Evolutionary conservation across 78 protist genomes (phyloP).

Genomic region (Dictyostelium intermedium): DNA sequence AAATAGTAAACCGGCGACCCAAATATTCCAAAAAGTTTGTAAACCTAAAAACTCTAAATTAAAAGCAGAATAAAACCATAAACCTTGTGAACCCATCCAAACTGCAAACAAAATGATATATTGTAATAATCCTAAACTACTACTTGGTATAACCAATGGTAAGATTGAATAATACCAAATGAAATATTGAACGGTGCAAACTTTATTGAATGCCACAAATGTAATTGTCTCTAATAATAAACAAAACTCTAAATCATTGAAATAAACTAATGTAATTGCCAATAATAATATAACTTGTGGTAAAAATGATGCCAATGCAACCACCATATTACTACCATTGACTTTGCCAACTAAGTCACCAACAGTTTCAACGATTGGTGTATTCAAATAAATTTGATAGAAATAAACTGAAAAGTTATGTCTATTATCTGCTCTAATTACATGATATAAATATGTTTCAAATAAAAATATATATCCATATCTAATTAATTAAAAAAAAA

Average conservation of each 20-base stretch:
- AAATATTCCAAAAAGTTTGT: conserved; percentile 79
- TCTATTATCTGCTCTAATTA: conserved; percentile 78
- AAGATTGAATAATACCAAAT: conserved; percentile 93
- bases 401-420: conserved; percentile 97
- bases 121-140: neutral
- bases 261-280: conserved; percentile 35
- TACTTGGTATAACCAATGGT: conserved; percentile 85
- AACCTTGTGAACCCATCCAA: conserved; percentile 77
- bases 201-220: conserved; percentile 97
- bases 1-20: conserved; percentile 85
- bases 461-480: conserved; percentile 70
- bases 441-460: conserved; percentile 80
- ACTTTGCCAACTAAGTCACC: neutral
- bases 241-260: conserved; percentile 59
- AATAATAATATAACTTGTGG: conserved; percentile 59
- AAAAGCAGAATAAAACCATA: conserved; percentile 89
- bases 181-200: conserved; percentile 96
- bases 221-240: conserved; percentile 82
- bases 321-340: neutral
- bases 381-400: conserved; percentile 85
- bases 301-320: conserved; percentile 66
- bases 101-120: conserved; percentile 26
- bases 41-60: conserved; percentile 86
- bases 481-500: neutral
- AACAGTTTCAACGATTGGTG: conserved; percentile 49